A percentile compares a stretch with the other conserved stretches of the same genome.
phyloP scores from a whole-genome alignment of 352 stramenopile species.

The Elongisporangium senticosum region DNA sequence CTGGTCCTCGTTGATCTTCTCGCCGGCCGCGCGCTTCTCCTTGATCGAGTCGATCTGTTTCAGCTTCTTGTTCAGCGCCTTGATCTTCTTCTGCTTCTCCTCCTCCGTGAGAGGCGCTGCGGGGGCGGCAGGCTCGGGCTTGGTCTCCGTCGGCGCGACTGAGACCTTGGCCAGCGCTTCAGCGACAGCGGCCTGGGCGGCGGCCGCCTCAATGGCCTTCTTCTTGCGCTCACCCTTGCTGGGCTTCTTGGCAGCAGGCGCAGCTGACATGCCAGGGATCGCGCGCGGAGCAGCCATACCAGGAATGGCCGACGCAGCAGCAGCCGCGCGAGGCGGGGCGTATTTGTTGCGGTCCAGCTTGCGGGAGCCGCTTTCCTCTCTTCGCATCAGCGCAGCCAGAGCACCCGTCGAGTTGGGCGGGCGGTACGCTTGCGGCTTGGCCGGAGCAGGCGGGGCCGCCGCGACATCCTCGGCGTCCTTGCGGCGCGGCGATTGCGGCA shows the following conservation, averaged over 20 bases:
- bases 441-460: conserved; percentile 32
- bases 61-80: conserved; percentile 79
- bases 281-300: conserved; percentile 37
- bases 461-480: conserved; percentile 54
- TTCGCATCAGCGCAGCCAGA: conserved; percentile 93
- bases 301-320: conserved; percentile 22
- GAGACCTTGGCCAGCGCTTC: conserved; percentile 42
- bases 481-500: conserved; percentile 72
- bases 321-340: conserved; percentile 31
- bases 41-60: conserved; percentile 87
- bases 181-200: conserved; percentile 59
- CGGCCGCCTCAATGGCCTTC: conserved; percentile 72
- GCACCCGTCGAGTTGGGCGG: conserved; percentile 84
- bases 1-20: conserved; percentile 78
- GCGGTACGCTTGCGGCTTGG: conserved; percentile 80
- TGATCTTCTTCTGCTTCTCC: conserved; percentile 85
- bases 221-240: conserved; percentile 83
- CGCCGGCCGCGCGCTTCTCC: conserved; percentile 61
- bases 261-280: conserved; percentile 65
- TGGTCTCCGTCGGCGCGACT: conserved; percentile 12
- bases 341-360: conserved; percentile 88
- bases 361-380: conserved; percentile 69
- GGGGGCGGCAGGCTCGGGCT: conserved; percentile 4
- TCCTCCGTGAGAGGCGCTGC: conserved; percentile 43
- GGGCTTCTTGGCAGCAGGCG: conserved; percentile 51